Evolutionary conservation across 2,329 filamentous ascomycete species (phyloP).

Genomic region (Rasamsonia emersonii): DNA sequence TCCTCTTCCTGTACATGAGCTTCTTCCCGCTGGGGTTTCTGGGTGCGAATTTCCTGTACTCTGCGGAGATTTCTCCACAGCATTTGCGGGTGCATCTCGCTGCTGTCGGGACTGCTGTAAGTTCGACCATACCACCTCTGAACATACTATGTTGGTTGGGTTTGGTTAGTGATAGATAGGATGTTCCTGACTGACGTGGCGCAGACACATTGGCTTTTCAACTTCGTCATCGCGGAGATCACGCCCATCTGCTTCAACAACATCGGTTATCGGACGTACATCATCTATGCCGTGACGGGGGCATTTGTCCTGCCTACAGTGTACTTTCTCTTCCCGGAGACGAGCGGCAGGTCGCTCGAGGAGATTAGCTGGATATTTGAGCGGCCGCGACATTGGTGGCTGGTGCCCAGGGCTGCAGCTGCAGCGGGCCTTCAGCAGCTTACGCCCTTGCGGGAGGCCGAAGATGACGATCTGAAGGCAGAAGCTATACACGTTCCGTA

Average conservation of each 20-base stretch:
- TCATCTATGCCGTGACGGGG: neutral
- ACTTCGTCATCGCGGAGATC: neutral
- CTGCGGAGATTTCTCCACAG: neutral
- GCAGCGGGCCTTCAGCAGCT: too few species aligned
- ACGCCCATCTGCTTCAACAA: neutral
- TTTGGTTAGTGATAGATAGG: too few species aligned
- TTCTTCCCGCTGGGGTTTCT: constrained; percentile 3
- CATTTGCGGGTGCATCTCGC: neutral
- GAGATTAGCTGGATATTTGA: neutral
- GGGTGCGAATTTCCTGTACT: constrained; percentile 3
- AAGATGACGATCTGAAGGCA: too few species aligned
- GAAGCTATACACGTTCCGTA: too few species aligned
- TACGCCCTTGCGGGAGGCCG: too few species aligned
- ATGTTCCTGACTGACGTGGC: neutral
- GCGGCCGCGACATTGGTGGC: neutral
- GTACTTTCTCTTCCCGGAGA: neutral
- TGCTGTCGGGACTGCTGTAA: neutral
- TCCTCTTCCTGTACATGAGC: constrained; percentile 1
- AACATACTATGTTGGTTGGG: too few species aligned
- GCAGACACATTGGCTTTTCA: neutral
- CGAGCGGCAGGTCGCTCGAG: neutral
- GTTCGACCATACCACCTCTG: too few species aligned
- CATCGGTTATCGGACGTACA: neutral
- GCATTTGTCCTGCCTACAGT: neutral
- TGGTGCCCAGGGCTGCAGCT: neutral